Base-by-base conservation (phyloP, 2,329 filamentous ascomycete genomes). In the Sclerotinia subarctica region DNA sequence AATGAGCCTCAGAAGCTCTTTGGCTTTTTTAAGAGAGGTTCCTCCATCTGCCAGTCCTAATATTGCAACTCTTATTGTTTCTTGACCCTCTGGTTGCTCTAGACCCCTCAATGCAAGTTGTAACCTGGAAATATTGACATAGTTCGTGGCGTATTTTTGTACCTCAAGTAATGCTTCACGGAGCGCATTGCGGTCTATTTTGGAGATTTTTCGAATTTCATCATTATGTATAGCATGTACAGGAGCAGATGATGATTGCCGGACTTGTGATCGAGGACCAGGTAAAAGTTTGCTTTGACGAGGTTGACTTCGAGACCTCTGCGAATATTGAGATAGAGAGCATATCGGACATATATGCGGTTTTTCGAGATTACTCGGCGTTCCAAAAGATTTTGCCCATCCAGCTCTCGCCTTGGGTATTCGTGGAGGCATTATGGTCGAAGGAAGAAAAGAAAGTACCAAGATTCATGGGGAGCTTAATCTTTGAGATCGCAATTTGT, bases 51-150 rank as follows among this genome's bases (percentile, higher is more conserved):
- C 68, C 1, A 87, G 75, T 13, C 83, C 84, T 10, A 89, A 76
- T 58, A 90, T 80, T 19, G 86, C 87, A 68, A 90, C 80, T 24
- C 87, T 81, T 44, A 89, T 81, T 2, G 84, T 81, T 76, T 89
- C 87, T 47, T 82, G 76, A 5, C 87, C 87, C 0, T 84, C 78
- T 1, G 77, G 75, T 74, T 89, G 85, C 46, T 84, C 82, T 69
- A 90, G 77, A 29, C 90, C 88, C 71, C 87, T 84, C 29, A 92
- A 79, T 17, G 90, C 91, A 73, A 94, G 84, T 77, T 92, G 89
- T 57, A 94, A 77, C 67, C 89, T 83, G 42, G 90, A 87, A n/a
- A 89, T 82, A 74, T 90, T 90, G 65, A 91, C 83, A 73, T 88
- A 84, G 68, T 82, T 84, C 32, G 86, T 83, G 2, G 87, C 86